Percentiles rank a stretch among this genome's conserved stretches.
These are phyloP conservation scores for Prunus yedoensis DNA, from an alignment of 331 rosid species.

Conservation along the genomic window DNA sequence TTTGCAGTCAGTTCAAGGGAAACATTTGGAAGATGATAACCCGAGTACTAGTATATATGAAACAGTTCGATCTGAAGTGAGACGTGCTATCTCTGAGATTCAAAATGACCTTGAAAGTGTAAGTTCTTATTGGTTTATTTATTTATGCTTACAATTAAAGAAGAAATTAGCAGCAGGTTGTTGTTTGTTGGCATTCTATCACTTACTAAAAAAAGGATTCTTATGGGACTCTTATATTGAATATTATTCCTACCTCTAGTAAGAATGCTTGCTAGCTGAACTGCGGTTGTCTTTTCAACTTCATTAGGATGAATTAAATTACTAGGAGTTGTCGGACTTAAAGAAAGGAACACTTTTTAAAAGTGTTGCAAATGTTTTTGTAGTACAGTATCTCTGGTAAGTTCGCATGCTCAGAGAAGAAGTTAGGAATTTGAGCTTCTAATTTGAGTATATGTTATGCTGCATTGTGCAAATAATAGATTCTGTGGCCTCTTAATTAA, in stretches of 20 bases:
- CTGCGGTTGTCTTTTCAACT: neutral
- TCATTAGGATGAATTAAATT: neutral
- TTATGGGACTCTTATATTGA: neutral
- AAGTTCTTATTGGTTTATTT: conserved; percentile 29
- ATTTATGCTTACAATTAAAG: neutral
- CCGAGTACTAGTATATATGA: conserved; percentile 57
- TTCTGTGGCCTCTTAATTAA: no score
- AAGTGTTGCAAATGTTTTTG: no score
- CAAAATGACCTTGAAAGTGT: conserved; percentile 81
- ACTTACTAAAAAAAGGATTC: no score
- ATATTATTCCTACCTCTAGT: neutral
- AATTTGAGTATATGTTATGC: no score
- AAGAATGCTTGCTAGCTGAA: neutral
- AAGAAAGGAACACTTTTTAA: no score
- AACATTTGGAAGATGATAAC: conserved; percentile 37
- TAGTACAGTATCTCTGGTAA: no score
- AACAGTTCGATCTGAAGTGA: conserved; percentile 85
- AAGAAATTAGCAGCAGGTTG: neutral
- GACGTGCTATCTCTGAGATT: conserved; percentile 81
- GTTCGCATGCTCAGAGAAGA: no score
- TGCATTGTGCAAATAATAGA: no score
- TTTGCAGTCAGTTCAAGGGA: conserved; percentile 51
- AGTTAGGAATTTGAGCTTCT: no score
- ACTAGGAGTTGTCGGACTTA: no score
- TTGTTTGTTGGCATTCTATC: neutral